A percentile compares a stretch with the other conserved stretches of the same genome.
phyloP scores from a whole-genome alignment of 2,329 filamentous ascomycete species.

The Colletotrichum paranaense region DNA sequence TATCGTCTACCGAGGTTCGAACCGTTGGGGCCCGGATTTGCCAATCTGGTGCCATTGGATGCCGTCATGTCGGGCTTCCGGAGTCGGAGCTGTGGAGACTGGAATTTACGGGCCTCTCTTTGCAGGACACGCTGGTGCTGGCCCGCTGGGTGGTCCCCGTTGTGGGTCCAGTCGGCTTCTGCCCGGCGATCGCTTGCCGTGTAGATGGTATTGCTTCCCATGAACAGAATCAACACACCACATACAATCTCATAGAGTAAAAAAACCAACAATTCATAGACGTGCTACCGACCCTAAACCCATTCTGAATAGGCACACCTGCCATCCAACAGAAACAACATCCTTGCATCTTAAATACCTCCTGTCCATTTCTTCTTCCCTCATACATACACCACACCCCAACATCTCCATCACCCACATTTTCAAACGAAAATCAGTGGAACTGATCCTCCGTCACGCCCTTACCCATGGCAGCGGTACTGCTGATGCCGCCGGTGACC shows the following conservation, averaged over 20 bases:
- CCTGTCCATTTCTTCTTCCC: neutral
- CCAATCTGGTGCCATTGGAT: neutral
- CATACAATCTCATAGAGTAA: too few species aligned
- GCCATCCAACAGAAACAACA: neutral
- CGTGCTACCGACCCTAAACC: constrained; percentile 4
- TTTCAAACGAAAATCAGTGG: constrained; percentile 53
- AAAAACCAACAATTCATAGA: constrained; percentile 3
- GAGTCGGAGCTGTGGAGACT: neutral
- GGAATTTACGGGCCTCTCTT: neutral
- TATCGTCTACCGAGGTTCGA: neutral
- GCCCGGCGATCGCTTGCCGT: neutral
- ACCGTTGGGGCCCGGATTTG: neutral
- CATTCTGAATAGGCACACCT: constrained; percentile 13
- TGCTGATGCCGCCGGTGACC: constrained; percentile 92
- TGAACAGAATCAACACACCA: too few species aligned
- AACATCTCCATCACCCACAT: neutral
- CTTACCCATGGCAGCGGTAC: constrained; percentile 95
- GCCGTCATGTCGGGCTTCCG: neutral
- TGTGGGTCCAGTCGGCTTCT: neutral
- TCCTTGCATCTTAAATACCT: too few species aligned
- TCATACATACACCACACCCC: neutral
- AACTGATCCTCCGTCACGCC: constrained; percentile 99
- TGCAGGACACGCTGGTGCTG: neutral
- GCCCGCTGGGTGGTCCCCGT: neutral
- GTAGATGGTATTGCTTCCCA: neutral